Base-by-base conservation (phyloP, 164 flowering plant genomes). In the Saururus chinensis region DNA sequence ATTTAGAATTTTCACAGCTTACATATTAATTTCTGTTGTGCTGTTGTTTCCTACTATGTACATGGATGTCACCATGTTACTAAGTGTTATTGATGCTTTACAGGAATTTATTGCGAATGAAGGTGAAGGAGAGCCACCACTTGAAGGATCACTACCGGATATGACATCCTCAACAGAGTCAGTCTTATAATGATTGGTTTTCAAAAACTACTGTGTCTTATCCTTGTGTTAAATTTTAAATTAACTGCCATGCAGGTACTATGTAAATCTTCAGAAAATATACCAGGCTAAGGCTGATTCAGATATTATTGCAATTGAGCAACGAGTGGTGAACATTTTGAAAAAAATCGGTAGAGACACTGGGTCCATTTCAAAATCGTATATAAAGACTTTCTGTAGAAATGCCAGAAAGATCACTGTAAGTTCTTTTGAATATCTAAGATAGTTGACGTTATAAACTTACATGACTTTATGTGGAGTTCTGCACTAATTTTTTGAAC, bases 101-200 rank as follows among this genome's bases (percentile, higher is more conserved):
- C 75, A 95, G 99, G 97, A 95, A 71, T 95, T 91, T 63, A 82
- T 91, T 64, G 79, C 75, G 54, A 84, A 85, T 77, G 95, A 95
- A 82, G 97, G 99, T 51, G 78, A 70, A 70, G 96, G 97, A 41
- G 99, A 95, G 79, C 78, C 81, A 64, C 99, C 97, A 8, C 87
- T 95, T 53, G 99, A 95, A 73, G 99, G 99, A 68, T 83, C 90
- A 52, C 81, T 95, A 60, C 97, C 97, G 13, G 99, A 95, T 73
- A 95, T 95, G 99, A 91, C 97, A 68, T 91, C 99, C 67, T 91
- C 84, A 61, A 95, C 99, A 41, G 99, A 95, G 99, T 95, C 16
- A 81, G 86, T 84, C 49, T 24, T 71, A 14, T 22, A 14, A 70
- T 30, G 22, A 62, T n/a, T 64, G 41, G 4, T 37, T 57, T 59